These are phyloP conservation scores for Pyrenochaeta sp. DNA, from an alignment of 2,329 filamentous ascomycete species.

Conservation along the genomic window DNA sequence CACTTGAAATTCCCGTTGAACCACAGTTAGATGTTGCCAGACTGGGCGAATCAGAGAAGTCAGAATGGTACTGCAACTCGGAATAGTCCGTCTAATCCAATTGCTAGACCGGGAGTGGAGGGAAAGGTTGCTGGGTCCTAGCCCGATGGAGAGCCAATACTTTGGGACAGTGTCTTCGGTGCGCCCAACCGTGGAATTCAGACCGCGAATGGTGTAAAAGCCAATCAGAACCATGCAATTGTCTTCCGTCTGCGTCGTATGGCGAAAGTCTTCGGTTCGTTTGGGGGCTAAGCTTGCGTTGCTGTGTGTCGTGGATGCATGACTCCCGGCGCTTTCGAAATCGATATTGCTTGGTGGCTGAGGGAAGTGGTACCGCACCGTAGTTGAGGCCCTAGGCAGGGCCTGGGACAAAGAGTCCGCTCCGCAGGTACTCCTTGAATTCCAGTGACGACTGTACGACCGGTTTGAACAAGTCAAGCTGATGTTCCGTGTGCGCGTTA, in stretches of 20 bases:
- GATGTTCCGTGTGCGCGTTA: no score
- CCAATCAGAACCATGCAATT: background rate
- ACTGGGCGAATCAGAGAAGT: no score
- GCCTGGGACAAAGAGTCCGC: background rate
- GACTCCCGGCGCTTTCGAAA: background rate
- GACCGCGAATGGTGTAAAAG: background rate
- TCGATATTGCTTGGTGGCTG: background rate
- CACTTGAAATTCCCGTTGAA: no score
- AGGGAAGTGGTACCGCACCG: background rate
- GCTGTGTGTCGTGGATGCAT: background rate
- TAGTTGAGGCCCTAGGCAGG: conserved; percentile 1
- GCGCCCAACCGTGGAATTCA: background rate
- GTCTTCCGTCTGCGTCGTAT: background rate
- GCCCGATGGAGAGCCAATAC: background rate
- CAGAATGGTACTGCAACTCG: background rate
- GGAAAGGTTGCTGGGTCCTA: background rate
- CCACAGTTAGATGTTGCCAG: no score
- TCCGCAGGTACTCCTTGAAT: background rate
- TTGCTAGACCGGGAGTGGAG: background rate
- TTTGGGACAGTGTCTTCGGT: no score
- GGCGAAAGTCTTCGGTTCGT: background rate
- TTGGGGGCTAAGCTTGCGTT: background rate
- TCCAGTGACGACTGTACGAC: no score
- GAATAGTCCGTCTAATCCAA: background rate
- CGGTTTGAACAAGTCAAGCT: no score